Evolutionary conservation across 2,329 filamentous ascomycete genomes (phyloP).

Genomic region (Ophiosphaerella korrae): DNA sequence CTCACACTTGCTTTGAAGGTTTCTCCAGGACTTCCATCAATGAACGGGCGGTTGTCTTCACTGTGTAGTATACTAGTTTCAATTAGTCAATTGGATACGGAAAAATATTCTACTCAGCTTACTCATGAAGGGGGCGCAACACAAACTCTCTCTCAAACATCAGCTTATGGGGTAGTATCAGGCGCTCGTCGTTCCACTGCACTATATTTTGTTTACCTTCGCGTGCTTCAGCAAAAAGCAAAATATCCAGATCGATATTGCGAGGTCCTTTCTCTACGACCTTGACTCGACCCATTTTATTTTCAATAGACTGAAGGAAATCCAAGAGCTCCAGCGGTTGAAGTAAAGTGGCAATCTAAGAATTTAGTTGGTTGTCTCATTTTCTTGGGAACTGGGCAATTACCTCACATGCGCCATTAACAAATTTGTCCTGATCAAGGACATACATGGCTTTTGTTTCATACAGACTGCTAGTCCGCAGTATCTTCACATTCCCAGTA

Average conservation of each 20-base stretch:
- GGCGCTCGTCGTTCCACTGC: constrained; percentile 61
- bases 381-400: constrained; percentile 37
- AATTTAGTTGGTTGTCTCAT: constrained; percentile 4
- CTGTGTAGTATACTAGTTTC: constrained; percentile 28
- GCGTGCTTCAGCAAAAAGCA: constrained; percentile 66
- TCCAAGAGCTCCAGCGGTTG: constrained; percentile 78
- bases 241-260: constrained; percentile 91
- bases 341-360: constrained; percentile 78
- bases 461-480: constrained; percentile 85
- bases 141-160: constrained; percentile 95
- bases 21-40: background rate
- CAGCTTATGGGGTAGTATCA: constrained; percentile 82
- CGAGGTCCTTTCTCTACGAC: constrained; percentile 90
- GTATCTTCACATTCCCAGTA: constrained; percentile 70
- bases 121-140: constrained; percentile 82
- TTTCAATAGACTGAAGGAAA: constrained; percentile 82
- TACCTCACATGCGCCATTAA: constrained; percentile 93
- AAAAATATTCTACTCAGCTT: constrained; percentile 34
- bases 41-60: constrained; percentile 17
- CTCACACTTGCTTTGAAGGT: background rate
- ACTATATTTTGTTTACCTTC: background rate
- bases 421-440: constrained; percentile 81
- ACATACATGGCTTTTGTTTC: constrained; percentile 98
- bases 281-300: constrained; percentile 77
- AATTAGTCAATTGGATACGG: constrained; percentile 11